Evolutionary conservation across 2,329 filamentous ascomycete genomes (phyloP), one percentile per base, ranked within the genome.

Genomic region (Pyrenophora tritici-repentis): DNA sequence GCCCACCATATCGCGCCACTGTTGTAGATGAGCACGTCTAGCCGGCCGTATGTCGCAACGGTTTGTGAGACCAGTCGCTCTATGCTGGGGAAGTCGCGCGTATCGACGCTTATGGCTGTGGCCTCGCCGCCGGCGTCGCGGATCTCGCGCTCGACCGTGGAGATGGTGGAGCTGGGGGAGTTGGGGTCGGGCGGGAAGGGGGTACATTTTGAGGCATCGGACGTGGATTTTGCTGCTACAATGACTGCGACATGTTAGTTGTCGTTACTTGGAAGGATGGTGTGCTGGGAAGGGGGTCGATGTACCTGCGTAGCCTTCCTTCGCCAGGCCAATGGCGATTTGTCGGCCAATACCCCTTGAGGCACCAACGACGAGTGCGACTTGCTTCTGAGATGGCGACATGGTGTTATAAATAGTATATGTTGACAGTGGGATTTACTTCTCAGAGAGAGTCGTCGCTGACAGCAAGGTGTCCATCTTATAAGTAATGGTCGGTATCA

Each of bases 1-100:
- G 87, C 83, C 89, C 90, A 93, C 86, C 87, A 94, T 59, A 95
- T 91, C 2, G 90, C 90, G 34, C 90, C 90, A 0, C 87, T 86
- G 70, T 94, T 95, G 78, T 95, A 95, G 41, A 94, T 73, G 2
- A 95, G 74, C 0, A 88, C 86, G 67, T 94, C 89, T 3, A 95
- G 76, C 17, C 81, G 82, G 36, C 81, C 80, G 62, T 88, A 87
- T 4, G 72, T 77, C 63, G 75, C 57, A 4, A 88, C 74, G 0
- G 86, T 86, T 47, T 79, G 20, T 10, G 81, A 69, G 2, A 92
- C 75, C 34, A 93, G 78, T 6, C 69, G 62, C 42, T 86, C 73
- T 22, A 92, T 79, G 70, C 83, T 86, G 6, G 78, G 74, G n/a
- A 79, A 78, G 60, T 84, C 78, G 44, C 89, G 82, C 0, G 87